phyloP scores from a whole-genome alignment of 1,139 yeast genomes.

The Geotrichum siamense region DNA sequence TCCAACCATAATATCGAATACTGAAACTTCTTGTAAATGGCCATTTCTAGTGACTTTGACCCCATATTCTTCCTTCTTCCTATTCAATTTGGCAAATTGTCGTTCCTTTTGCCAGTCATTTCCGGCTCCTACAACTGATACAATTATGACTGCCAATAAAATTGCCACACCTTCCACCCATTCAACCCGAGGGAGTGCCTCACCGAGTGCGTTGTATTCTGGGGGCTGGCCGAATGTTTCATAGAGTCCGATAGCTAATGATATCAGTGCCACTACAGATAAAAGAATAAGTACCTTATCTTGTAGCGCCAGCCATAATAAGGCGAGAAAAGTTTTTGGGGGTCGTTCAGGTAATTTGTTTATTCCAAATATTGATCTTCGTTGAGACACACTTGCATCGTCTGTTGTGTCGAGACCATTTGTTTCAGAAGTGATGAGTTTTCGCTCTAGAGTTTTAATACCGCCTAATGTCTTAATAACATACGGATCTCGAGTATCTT shows the following conservation, averaged over 20 bases:
- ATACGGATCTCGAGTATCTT: conserved; percentile 39
- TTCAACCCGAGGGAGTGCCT: conserved; percentile 69
- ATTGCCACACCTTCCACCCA: conserved; percentile 99
- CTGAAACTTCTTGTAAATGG: conserved; percentile 57
- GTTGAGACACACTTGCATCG: not conserved
- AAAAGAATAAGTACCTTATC: conserved; percentile 85
- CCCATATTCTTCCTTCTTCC: conserved; percentile 70
- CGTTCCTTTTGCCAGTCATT: conserved; percentile 95
- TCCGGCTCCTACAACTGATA: conserved; percentile 85
- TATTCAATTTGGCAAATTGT: conserved; percentile 80
- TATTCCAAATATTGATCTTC: conserved; percentile 45
- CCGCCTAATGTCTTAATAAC: conserved; percentile 33
- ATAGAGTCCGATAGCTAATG: conserved; percentile 84
- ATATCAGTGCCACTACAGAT: conserved; percentile 78
- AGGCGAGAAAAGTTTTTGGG: conserved; percentile 55
- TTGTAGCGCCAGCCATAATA: conserved; percentile 79
- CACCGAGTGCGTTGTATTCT: conserved; percentile 69
- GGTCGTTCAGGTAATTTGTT: conserved; percentile 65
- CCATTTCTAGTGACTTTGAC: conserved; percentile 73
- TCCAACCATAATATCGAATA: conserved; percentile 76
- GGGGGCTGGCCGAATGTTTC: conserved; percentile 85
- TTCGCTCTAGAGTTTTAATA: conserved; percentile 14
- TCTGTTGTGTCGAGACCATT: conserved; percentile 8
- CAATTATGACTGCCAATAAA: conserved; percentile 82
- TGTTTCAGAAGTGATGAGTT: conserved; percentile 12